Percentiles rank a stretch among this genome's conserved stretches.
Conservation (phyloP, 352 stramenopile genomes). For the Globisporangium acanthophoron region DNA sequence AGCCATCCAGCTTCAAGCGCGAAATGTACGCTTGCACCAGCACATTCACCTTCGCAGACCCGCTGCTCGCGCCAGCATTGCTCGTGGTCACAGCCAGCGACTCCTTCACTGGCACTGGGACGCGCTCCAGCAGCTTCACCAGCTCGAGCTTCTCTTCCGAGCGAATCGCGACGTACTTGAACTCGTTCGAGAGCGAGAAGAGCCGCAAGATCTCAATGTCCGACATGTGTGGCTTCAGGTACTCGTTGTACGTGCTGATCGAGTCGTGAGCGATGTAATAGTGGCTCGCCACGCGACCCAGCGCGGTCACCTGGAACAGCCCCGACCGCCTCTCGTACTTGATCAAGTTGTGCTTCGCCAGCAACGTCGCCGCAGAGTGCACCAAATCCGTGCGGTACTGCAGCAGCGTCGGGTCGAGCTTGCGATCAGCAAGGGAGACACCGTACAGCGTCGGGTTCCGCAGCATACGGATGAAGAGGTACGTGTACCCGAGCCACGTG, state of each 20-base stretch:
- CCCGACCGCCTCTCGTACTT: slow-evolving; percentile 97
- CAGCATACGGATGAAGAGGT: slow-evolving; percentile 99
- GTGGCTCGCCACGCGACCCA: slow-evolving; percentile 97
- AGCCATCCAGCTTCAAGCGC: slow-evolving; percentile 95
- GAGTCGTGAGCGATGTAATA: slow-evolving; percentile 99
- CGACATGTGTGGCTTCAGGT: slow-evolving; percentile 99
- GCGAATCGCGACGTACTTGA: slow-evolving; percentile 97
- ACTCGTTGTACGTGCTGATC: slow-evolving; percentile 98
- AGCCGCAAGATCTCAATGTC: slow-evolving; percentile 99
- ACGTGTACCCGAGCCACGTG: slow-evolving; percentile 99
- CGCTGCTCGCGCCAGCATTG: slow-evolving; percentile 37
- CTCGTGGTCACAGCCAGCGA: slow-evolving; percentile 49
- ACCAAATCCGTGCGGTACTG: slow-evolving; percentile 94
- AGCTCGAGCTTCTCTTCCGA: slow-evolving; percentile 99
- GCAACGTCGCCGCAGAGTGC: slow-evolving; percentile 93
- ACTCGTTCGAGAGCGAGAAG: slow-evolving; percentile 98
- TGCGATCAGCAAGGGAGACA: slow-evolving; percentile 82
- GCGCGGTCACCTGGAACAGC: slow-evolving; percentile 94
- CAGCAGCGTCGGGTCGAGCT: slow-evolving; percentile 92
- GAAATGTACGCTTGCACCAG: slow-evolving; percentile 99
- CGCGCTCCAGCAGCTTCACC: slow-evolving; percentile 94
- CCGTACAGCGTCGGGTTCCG: slow-evolving; percentile 96
- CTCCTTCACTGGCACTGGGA: slow-evolving; percentile 99
- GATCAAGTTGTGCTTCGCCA: slow-evolving; percentile 97
- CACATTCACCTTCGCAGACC: slow-evolving; percentile 98